A percentile compares a stretch with the other conserved stretches of the same genome.
phyloP scores from a whole-genome alignment of 495 filamentous ascomycete species.

The Xeromyces bisporus region DNA sequence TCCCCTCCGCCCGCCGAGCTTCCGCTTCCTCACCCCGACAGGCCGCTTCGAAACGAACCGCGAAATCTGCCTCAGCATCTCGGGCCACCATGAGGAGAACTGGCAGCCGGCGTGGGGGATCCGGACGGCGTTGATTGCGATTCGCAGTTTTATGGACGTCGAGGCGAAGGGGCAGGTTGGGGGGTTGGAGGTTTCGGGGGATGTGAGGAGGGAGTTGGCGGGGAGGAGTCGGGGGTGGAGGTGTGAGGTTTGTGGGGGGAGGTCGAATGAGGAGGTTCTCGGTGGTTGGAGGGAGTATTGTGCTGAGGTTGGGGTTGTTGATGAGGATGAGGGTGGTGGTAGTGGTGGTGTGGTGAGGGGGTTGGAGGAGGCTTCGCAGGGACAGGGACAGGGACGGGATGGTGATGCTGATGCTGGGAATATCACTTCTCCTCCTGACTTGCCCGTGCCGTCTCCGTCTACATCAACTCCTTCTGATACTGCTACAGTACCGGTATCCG shows the following conservation, averaged over 20 bases:
- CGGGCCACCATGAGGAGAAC: constrained; percentile 89
- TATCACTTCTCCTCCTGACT: too few species aligned
- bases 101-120: constrained; percentile 98
- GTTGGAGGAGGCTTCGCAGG: too few species aligned
- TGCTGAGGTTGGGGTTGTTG: constrained; percentile 31
- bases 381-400: too few species aligned
- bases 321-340: constrained; percentile 21
- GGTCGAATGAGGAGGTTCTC: constrained; percentile 56
- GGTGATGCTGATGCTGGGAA: too few species aligned
- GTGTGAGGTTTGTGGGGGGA: constrained; percentile 44
- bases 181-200: constrained; percentile 56
- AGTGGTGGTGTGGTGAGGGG: constrained; percentile 23
- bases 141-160: constrained; percentile 35
- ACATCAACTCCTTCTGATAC: too few species aligned
- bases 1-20: constrained; percentile 74
- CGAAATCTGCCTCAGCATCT: constrained; percentile 89
- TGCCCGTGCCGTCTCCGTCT: too few species aligned
- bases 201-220: constrained; percentile 48
- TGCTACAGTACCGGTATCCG: too few species aligned
- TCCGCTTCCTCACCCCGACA: constrained; percentile 84
- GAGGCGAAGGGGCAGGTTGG: constrained; percentile 61
- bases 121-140: constrained; percentile 39
- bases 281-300: constrained; percentile 43
- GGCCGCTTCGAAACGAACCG: constrained; percentile 93
- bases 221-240: constrained; percentile 40